phyloP scores from a whole-genome alignment of 108 stramenopile species.

The Cylindrotheca fusiformis region DNA sequence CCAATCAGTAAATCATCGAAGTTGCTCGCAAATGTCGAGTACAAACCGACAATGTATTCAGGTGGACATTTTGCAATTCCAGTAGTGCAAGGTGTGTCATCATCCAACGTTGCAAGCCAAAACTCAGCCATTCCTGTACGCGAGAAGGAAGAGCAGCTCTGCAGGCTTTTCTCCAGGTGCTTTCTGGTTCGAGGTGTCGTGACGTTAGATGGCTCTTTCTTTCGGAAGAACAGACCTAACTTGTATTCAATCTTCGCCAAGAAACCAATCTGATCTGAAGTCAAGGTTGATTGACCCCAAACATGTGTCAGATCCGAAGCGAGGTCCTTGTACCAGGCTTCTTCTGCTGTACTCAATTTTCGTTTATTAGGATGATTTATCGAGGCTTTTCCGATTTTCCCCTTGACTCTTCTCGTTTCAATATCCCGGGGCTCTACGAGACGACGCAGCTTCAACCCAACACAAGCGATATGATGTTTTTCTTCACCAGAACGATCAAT shows the following conservation, averaged over 20 bases:
- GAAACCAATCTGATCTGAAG: slow-evolving; percentile 3
- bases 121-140: slow-evolving; percentile 20
- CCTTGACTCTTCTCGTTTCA: slow-evolving; percentile 14
- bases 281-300: neutral
- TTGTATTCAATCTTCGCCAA: slow-evolving; percentile 16
- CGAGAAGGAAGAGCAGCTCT: neutral
- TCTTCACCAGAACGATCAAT: neutral
- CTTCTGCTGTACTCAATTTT: slow-evolving; percentile 5
- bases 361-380: slow-evolving; percentile 14
- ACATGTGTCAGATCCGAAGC: neutral
- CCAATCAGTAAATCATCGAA: slow-evolving; percentile 39
- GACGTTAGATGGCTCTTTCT: slow-evolving; percentile 18
- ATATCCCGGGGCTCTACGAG: slow-evolving; percentile 34
- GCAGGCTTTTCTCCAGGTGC: slow-evolving; percentile 23
- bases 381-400: slow-evolving; percentile 10
- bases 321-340: slow-evolving; percentile 10
- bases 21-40: slow-evolving; percentile 32
- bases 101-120: slow-evolving; percentile 35
- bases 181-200: slow-evolving; percentile 5
- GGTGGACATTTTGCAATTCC: slow-evolving; percentile 21
- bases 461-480: slow-evolving; percentile 4
- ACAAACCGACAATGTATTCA: slow-evolving; percentile 35
- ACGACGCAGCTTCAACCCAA: slow-evolving; percentile 16
- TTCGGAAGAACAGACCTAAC: slow-evolving; percentile 47
- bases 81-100: neutral